phyloP scores from a whole-genome alignment of 768 basidiomycete species.

The Pisolithus tinctorius region DNA sequence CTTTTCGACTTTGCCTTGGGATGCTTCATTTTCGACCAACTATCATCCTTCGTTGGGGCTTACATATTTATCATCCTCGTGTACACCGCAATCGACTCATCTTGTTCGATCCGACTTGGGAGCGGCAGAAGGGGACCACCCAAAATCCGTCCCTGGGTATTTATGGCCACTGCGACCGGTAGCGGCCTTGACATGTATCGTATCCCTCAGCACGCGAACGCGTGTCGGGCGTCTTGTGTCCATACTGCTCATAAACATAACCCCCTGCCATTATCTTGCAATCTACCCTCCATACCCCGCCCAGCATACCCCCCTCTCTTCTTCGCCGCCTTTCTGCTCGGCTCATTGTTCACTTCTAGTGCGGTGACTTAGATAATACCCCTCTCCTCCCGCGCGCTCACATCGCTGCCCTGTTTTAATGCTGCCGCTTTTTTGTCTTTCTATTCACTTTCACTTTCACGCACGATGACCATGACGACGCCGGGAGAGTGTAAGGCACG shows the following conservation, averaged over 20 bases:
- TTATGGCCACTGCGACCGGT: constrained; percentile 15
- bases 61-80: constrained; percentile 25
- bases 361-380: constrained; percentile 1
- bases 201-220: constrained; percentile 13
- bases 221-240: constrained; percentile 8
- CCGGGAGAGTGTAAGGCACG: not conserved
- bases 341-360: not conserved
- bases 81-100: constrained; percentile 4
- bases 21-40: constrained; percentile 2
- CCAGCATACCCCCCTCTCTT: not conserved
- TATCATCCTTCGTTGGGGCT: constrained; percentile 16
- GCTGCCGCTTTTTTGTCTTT: not conserved
- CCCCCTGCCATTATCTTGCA: not conserved
- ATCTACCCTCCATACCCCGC: not conserved
- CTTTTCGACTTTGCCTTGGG: constrained; percentile 16
- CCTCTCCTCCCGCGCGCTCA: not conserved
- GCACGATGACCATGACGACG: not conserved
- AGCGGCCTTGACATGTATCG: constrained; percentile 22
- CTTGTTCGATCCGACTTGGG: constrained; percentile 17
- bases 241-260: constrained; percentile 25
- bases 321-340: not conserved
- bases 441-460: not conserved
- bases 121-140: constrained; percentile 12
- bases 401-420: not conserved
- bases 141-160: constrained; percentile 13